These are phyloP conservation scores for Leccinum laetum DNA, from an alignment of 1,284 basidiomycete genomes.

Conservation along the genomic window DNA sequence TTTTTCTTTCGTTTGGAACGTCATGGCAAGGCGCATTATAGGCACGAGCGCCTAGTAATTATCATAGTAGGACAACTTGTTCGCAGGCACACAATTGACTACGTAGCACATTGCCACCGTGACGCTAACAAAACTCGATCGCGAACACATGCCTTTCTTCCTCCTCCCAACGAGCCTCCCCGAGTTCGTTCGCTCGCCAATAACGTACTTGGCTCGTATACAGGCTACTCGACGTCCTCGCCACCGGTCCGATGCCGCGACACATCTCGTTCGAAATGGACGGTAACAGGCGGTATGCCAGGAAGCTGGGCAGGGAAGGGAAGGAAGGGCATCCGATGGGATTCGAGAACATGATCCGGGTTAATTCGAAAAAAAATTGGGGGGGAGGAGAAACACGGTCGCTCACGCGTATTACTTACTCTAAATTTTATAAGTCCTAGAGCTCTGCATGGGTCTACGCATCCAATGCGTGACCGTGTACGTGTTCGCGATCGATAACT, in stretches of 20 bases:
- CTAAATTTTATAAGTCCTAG: constrained; percentile 82
- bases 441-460: constrained; percentile 79
- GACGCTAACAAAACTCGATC: not conserved
- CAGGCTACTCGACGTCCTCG: constrained; percentile 61
- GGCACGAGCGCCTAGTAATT: no score
- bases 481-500: constrained; percentile 98
- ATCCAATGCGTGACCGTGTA: constrained; percentile 90
- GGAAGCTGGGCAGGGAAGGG: constrained; percentile 63
- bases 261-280: constrained; percentile 99
- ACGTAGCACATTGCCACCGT: not conserved
- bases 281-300: constrained; percentile 92
- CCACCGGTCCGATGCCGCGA: constrained; percentile 82
- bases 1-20: no score
- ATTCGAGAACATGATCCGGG: constrained; percentile 80
- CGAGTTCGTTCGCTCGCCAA: constrained; percentile 2
- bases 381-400: not conserved
- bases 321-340: constrained; percentile 85
- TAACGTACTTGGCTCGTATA: constrained; percentile 22
- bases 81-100: not conserved
- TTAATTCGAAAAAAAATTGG: constrained; percentile 37
- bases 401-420: not conserved
- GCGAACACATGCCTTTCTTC: constrained; percentile 5
- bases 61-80: not conserved
- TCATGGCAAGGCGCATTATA: no score
- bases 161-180: constrained; percentile 10